A percentile compares a stretch with the other conserved stretches of the same genome.
Conservation (phyloP, 345 rosid genomes). For the Alliaria petiolata region DNA sequence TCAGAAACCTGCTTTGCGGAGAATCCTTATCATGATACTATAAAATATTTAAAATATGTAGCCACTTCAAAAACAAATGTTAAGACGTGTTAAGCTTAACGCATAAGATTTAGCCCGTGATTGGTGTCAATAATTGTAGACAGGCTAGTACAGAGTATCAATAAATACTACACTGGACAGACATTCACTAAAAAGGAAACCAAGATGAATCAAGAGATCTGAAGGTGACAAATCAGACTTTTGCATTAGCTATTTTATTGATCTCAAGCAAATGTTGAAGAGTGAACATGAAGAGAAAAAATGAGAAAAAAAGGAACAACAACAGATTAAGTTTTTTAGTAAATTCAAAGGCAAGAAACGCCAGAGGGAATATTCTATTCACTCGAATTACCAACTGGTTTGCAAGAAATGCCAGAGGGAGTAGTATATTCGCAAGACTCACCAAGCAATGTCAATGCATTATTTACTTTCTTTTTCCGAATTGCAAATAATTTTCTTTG, state of each 20-base stretch:
- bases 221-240: constrained; percentile 2
- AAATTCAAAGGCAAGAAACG: background rate
- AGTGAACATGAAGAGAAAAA: background rate
- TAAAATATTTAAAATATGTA: background rate
- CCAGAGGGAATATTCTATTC: background rate
- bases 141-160: background rate
- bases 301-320: constrained; percentile 1
- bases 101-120: background rate
- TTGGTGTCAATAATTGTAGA: constrained; percentile 2
- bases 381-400: constrained; percentile 4
- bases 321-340: background rate
- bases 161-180: background rate
- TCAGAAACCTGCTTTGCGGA: constrained; percentile 53
- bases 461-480: background rate
- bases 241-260: constrained; percentile 1
- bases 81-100: background rate
- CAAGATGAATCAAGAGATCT: background rate
- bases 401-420: background rate
- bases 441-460: constrained; percentile 1
- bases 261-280: background rate
- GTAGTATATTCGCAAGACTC: background rate
- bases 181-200: background rate
- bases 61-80: background rate
- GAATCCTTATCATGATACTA: constrained; percentile 6
- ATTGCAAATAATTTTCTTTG: background rate